A percentile compares a stretch with the other conserved stretches of the same genome.
Conservation (phyloP, 345 rosid species). For the Cardamine resedifolia region DNA sequence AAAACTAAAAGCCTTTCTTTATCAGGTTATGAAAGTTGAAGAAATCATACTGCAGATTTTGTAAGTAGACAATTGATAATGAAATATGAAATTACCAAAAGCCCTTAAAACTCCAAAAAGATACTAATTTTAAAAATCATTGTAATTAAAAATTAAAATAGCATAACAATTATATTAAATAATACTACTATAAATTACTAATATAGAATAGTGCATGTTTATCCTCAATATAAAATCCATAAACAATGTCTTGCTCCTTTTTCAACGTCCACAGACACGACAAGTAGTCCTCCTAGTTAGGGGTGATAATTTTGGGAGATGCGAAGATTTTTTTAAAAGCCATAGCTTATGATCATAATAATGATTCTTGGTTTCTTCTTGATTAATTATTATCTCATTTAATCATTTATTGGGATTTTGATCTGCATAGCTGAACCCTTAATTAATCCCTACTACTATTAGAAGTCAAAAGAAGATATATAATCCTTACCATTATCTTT, state of each 20-base stretch:
- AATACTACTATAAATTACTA: too few species aligned
- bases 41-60: not conserved
- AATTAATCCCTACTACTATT: not conserved
- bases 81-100: not conserved
- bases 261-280: conserved; percentile 26
- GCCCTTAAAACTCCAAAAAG: not conserved
- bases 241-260: conserved; percentile 11
- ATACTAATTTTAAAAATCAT: too few species aligned
- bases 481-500: not conserved
- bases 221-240: too few species aligned
- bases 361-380: conserved; percentile 4
- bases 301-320: conserved; percentile 24
- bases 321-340: not conserved
- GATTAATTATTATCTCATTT: not conserved
- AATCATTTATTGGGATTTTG: not conserved
- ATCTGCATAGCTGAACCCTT: not conserved
- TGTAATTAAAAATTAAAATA: not conserved
- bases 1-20: not conserved
- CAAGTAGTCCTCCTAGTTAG: conserved; percentile 25
- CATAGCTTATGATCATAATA: not conserved
- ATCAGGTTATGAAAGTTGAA: not conserved
- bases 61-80: not conserved
- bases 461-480: not conserved
- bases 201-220: too few species aligned
- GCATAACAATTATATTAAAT: too few species aligned